phyloP scores from a whole-genome alignment of 768 basidiomycete species.

The Phylloporus sp. region DNA sequence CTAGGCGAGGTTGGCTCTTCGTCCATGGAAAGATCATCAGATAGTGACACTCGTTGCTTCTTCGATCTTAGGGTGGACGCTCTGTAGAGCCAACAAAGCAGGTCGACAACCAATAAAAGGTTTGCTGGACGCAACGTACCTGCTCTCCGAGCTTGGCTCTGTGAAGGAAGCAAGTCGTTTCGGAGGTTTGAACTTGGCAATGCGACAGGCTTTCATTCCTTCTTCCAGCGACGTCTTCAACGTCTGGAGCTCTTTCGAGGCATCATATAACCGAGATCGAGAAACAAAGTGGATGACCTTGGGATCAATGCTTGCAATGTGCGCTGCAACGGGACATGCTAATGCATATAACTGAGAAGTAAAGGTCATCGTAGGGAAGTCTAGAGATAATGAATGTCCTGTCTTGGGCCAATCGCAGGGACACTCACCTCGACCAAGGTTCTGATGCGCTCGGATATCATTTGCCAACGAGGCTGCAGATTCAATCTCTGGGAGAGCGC shows the following conservation, averaged over 20 bases:
- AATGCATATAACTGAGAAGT: constrained; percentile 47
- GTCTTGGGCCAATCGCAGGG: background rate
- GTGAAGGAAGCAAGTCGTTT: constrained; percentile 46
- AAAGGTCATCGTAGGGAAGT: constrained; percentile 41
- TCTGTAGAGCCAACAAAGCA: constrained; percentile 13
- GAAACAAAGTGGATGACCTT: constrained; percentile 10
- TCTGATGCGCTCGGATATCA: constrained; percentile 25
- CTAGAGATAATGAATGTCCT: constrained; percentile 12
- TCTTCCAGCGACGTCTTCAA: constrained; percentile 33
- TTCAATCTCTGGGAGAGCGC: constrained; percentile 17
- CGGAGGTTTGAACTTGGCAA: constrained; percentile 40
- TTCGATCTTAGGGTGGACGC: constrained; percentile 32
- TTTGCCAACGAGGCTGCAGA: constrained; percentile 11
- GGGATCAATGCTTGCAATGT: constrained; percentile 7
- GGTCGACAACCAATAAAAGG: no score
- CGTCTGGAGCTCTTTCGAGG: constrained; percentile 32
- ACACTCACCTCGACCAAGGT: constrained; percentile 26
- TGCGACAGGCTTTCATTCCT: constrained; percentile 37
- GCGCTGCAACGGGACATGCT: constrained; percentile 31
- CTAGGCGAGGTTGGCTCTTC: constrained; percentile 26
- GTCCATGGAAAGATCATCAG: constrained; percentile 30
- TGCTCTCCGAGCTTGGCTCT: constrained; percentile 32
- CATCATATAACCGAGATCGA: constrained; percentile 20
- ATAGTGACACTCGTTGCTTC: constrained; percentile 41
- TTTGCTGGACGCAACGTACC: constrained; percentile 30